Conservation (phyloP, 2,329 filamentous ascomycete genomes). For the Aspergillus viridinutans region DNA sequence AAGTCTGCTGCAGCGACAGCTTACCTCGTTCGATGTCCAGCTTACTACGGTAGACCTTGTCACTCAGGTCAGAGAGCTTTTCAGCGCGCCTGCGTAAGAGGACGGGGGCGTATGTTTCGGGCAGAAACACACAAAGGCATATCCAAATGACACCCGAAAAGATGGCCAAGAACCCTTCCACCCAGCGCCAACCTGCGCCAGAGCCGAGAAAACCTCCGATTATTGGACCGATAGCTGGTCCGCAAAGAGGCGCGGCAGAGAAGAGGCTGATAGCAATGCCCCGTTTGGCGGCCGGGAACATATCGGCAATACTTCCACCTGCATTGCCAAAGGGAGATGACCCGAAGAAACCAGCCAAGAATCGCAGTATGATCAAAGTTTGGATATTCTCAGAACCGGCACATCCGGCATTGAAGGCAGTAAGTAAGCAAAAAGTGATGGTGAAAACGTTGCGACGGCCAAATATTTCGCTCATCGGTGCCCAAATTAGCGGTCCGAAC, state of each 20-base stretch:
- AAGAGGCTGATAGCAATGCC: constrained; percentile 61
- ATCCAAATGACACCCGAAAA: constrained; percentile 57
- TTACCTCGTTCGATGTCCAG: constrained; percentile 35
- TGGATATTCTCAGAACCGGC: constrained; percentile 55
- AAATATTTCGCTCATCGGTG: constrained; percentile 30
- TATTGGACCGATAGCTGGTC: constrained; percentile 57
- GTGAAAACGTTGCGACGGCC: constrained; percentile 31
- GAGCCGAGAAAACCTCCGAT: constrained; percentile 62
- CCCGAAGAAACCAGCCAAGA: constrained; percentile 60
- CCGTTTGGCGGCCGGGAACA: constrained; percentile 51
- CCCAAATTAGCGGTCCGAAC: constrained; percentile 43
- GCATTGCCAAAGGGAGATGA: constrained; percentile 58
- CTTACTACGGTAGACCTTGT: constrained; percentile 40
- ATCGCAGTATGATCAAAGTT: constrained; percentile 60
- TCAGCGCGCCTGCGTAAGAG: constrained; percentile 45
- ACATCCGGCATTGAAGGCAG: constrained; percentile 58
- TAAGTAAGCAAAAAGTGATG: constrained; percentile 38
- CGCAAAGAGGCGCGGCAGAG: constrained; percentile 62
- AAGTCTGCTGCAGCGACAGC: constrained; percentile 29
- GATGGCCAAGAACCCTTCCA: constrained; percentile 57
- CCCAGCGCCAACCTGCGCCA: constrained; percentile 64
- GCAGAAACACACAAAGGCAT: constrained; percentile 13
- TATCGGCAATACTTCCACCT: constrained; percentile 58
- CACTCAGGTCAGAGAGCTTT: constrained; percentile 43
- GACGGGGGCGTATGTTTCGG: constrained; percentile 41